Evolutionary conservation across 1,284 basidiomycete species (phyloP), one percentile per base, ranked within the genome.

Genomic region (Ganoderma multipileum): DNA sequence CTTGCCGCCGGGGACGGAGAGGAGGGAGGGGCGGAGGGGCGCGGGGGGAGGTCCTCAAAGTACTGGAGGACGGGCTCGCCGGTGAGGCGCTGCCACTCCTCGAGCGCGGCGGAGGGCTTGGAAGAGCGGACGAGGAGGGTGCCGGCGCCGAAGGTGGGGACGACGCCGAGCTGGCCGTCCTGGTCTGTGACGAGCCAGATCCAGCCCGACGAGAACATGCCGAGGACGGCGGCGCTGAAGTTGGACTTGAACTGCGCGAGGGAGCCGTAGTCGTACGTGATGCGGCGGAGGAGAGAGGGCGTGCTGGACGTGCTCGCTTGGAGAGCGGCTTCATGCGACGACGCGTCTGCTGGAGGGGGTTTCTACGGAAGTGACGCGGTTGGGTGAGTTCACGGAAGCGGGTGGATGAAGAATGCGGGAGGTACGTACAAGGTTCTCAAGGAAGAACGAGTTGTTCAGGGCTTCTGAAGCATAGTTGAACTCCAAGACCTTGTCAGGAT

Each of bases 401-500:
- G 63, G 42, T 63, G 54, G 54, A 36, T 66, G 62, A 65, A 70
- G 52, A 62, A 44, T 30, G 42, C 67, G 41, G 50, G 41, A 64
- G 61, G 52, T 28, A 87, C 94, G 70, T 80, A 97, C 95, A 58
- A 99, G 84, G 67, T 86, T 86, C 75, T 93, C 88, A 36, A 99
- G 87, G 86, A 99, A 99, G 86, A 96, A 99, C 76, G 91, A 91
- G 80, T 98, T 99, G 84, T 99, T 99, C 72, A 98, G 84, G 14
- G 97, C 95, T 64, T 95, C 88, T 71, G 93, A 93, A 2, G 96
- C 96, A 77, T 97, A 96, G 82, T 95, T 98, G 83, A 97, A 99
- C 44, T 91, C 90, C 60, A 97, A 82, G 3, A 90, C 86, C 70
- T 89, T 83, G 44, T 86, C 83, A 52, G 88, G 87, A 64, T 91